phyloP scores from a whole-genome alignment of 306 rosid species.

The Sphenostylis stenocarpa region DNA sequence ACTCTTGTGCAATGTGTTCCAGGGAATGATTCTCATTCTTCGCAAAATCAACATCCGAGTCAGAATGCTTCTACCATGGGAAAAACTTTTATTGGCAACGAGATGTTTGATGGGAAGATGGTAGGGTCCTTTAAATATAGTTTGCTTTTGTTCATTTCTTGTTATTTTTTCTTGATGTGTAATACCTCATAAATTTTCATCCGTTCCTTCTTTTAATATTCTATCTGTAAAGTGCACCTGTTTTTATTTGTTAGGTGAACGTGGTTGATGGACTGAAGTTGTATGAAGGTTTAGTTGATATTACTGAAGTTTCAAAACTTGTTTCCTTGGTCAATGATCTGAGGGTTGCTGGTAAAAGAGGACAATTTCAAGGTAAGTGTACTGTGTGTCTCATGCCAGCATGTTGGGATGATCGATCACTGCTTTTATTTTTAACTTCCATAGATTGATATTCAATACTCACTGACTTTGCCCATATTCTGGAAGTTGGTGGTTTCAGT shows the following conservation, averaged over 20 bases:
- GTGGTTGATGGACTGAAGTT: slow-evolving; percentile 71
- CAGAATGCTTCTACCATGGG: slow-evolving; percentile 44
- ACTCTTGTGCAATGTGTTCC: slow-evolving; percentile 25
- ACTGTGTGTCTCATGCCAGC: neutral
- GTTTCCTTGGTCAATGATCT: slow-evolving; percentile 58
- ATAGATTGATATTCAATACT: neutral
- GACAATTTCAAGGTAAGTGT: slow-evolving; percentile 64
- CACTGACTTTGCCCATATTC: neutral
- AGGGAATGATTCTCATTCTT: slow-evolving; percentile 55
- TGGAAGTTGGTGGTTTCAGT: neutral
- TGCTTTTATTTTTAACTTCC: neutral
- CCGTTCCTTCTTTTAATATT: neutral
- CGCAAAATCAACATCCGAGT: slow-evolving; percentile 50
- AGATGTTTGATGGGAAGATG: slow-evolving; percentile 69
- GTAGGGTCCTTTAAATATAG: slow-evolving; percentile 47
- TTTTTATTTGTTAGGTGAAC: slow-evolving; percentile 54
- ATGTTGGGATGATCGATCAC: neutral
- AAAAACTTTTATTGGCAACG: slow-evolving; percentile 61
- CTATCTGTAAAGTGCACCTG: neutral
- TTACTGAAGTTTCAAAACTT: slow-evolving; percentile 58
- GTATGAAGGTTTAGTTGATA: slow-evolving; percentile 52
- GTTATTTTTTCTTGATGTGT: neutral
- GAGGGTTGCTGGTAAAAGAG: slow-evolving; percentile 64
- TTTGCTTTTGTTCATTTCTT: slow-evolving; percentile 16
- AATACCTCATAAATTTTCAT: neutral